Conservation (phyloP, 1,284 basidiomycete species). For the Chiua sp. region DNA sequence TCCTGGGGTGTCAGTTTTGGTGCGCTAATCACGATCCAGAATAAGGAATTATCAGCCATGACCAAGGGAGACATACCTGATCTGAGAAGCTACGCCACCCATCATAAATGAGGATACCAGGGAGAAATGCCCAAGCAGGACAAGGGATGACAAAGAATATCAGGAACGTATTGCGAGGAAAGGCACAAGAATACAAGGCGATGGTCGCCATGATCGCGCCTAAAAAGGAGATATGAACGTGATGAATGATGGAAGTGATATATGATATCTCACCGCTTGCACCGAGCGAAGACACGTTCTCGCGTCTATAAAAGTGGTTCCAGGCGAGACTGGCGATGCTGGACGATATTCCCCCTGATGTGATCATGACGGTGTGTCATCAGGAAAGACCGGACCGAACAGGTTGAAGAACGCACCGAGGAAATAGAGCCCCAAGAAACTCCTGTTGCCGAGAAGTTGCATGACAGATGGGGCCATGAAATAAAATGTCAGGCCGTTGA, state of each 20-base stretch:
- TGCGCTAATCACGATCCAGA: slow-evolving; percentile 39
- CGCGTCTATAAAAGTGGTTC: slow-evolving; percentile 49
- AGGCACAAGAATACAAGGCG: slow-evolving; percentile 72
- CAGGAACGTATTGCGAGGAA: slow-evolving; percentile 73
- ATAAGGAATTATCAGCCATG: slow-evolving; percentile 11
- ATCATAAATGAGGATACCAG: slow-evolving; percentile 79
- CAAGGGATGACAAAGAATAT: slow-evolving; percentile 85
- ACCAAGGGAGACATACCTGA: slow-evolving; percentile 42
- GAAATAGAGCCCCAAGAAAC: slow-evolving; percentile 81
- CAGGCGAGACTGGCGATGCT: slow-evolving; percentile 66
- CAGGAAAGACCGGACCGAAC: neutral
- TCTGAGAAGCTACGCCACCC: slow-evolving; percentile 52
- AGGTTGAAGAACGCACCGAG: slow-evolving; percentile 49
- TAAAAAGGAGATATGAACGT: slow-evolving; percentile 32
- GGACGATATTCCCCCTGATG: slow-evolving; percentile 67
- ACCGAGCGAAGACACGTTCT: slow-evolving; percentile 63
- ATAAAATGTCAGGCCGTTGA: slow-evolving; percentile 83
- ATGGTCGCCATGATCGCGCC: slow-evolving; percentile 79
- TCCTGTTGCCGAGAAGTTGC: slow-evolving; percentile 68
- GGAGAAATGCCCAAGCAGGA: slow-evolving; percentile 82
- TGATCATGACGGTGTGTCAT: neutral
- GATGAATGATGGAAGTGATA: neutral
- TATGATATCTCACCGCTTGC: slow-evolving; percentile 65
- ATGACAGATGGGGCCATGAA: slow-evolving; percentile 81
- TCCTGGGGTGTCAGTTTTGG: slow-evolving; percentile 69